Base-by-base conservation (phyloP, 768 basidiomycete genomes). In the Mycena pura region DNA sequence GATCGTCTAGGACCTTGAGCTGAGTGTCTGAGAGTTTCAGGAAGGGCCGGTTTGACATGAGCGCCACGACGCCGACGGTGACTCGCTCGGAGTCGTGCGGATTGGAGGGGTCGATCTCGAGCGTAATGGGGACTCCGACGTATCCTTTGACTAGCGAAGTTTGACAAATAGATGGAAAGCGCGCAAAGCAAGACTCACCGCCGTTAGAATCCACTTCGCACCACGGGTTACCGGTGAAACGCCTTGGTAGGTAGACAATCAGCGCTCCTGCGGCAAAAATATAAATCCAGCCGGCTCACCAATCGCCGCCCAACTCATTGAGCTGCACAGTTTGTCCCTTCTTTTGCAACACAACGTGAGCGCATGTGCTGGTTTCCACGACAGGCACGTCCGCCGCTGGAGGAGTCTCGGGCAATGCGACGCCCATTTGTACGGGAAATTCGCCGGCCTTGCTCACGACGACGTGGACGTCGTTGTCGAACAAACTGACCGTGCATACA, bases 301-400 rank as follows among this genome's bases (percentile, higher is more conserved):
- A 64, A 29, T 64, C 57, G 31, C 31, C 36, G 17, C 31, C 27
- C 4, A 60, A 7, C 38, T 59, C 39, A n/a, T 29, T 22, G 34
- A 64, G 57, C 45, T 64, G 52, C 19, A 36, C 36, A 13, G 53
- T 51, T 28, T 44, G 29, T 4, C 56, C 46, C n/a, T 47, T 36
- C 45, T 55, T 64, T 29, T 55, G 54, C 29, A 64, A 39, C 7
- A 60, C 51, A 15, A 46, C 53, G 32, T 64, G 57, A n/a, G 39
- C 63, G 17, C 52, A 64, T 44, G 60, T 64, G 27, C 52, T 64
- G 1, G 63, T 64, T 40, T 64, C 63, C 28, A 46, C 43, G 22
- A 51, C 58, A 36, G 50, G 36, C 17, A 14, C 44, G 31, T 60
- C 57, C 4, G 43, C 57, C 55, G 28, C 32, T 19, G 28, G 14